Evolutionary conservation across 1,139 yeast genomes (phyloP), one percentile per base, ranked within the genome.

Genomic region (Sugiyamaella novakii): DNA sequence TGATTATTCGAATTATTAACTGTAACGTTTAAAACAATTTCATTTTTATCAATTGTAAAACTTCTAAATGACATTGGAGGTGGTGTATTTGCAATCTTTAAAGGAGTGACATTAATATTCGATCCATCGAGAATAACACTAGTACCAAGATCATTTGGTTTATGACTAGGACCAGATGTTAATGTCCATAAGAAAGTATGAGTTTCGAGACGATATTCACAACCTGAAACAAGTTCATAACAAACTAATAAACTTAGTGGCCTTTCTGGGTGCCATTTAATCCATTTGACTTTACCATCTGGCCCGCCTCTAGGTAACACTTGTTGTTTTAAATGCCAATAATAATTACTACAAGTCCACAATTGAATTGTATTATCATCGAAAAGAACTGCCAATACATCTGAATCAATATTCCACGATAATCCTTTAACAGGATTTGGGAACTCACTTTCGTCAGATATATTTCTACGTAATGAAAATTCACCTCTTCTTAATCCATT

Each of bases 401-500:
- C 95, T 46, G 94, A 84, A 58, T 84, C 85, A 35, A 82, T 75
- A 52, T 92, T 87, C 98, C 98, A 94, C 36, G 78, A 75, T 15
- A 92, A 56, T 41, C 74, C 74, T n/a, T 69, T 57, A 12, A 88
- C 73, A n/a, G 29, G n/a, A 8, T 15, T 15, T 11, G 42, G 14
- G 25, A 22, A 22, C n/a, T 14, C 31, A 4, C 22, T 3, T 6
- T 17, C 2, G 5, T 39, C 43, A 8, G 3, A 5, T 12, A 5
- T 22, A 30, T 18, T 79, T 18, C 72, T 70, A 55, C 95, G 74
- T 1, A 92, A 73, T 51, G 81, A 75, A 63, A 92, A 91, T 58
- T 87, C 89, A 39, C 95, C 95, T 61, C 92, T 92, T 64, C 96
- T 79, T 50, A 94, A 75, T 12, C 99, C 99, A 65, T 94, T 94